phyloP scores from a whole-genome alignment of 768 basidiomycete species.

The Floccularia luteovirens region DNA sequence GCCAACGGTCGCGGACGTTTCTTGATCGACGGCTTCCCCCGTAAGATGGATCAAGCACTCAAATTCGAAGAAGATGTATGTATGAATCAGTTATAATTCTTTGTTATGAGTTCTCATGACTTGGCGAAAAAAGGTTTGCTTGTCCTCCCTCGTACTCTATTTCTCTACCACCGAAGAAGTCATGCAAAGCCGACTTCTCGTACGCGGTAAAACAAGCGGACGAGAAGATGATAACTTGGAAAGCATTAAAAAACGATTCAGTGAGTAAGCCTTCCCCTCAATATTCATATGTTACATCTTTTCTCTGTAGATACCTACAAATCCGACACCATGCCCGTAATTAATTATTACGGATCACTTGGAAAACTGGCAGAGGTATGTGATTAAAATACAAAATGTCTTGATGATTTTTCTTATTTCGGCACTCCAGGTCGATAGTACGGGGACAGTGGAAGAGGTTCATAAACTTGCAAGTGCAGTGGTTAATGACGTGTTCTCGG shows the following conservation, averaged over 20 bases:
- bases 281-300: background rate
- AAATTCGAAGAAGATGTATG: constrained; percentile 82
- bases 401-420: constrained; percentile 1
- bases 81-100: constrained; percentile 5
- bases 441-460: constrained; percentile 63
- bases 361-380: constrained; percentile 77
- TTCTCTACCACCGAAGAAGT: constrained; percentile 83
- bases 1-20: constrained; percentile 71
- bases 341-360: constrained; percentile 63
- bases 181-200: constrained; percentile 78
- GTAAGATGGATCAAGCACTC: constrained; percentile 97
- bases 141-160: constrained; percentile 75
- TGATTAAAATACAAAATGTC: constrained; percentile 3
- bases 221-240: constrained; percentile 94
- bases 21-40: constrained; percentile 94
- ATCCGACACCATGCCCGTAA: constrained; percentile 88
- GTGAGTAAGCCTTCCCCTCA: constrained; percentile 32
- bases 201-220: constrained; percentile 90
- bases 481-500: background rate
- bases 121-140: constrained; percentile 57
- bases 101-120: no score
- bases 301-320: constrained; percentile 66
- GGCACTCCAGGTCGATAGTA: constrained; percentile 53
- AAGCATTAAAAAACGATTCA: constrained; percentile 95
- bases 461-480: constrained; percentile 24